Percentiles rank a stretch among this genome's conserved stretches.
Evolutionary conservation across 768 basidiomycete genomes (phyloP).

Genomic region (Tylopilus plumbeoviolaceoides): DNA sequence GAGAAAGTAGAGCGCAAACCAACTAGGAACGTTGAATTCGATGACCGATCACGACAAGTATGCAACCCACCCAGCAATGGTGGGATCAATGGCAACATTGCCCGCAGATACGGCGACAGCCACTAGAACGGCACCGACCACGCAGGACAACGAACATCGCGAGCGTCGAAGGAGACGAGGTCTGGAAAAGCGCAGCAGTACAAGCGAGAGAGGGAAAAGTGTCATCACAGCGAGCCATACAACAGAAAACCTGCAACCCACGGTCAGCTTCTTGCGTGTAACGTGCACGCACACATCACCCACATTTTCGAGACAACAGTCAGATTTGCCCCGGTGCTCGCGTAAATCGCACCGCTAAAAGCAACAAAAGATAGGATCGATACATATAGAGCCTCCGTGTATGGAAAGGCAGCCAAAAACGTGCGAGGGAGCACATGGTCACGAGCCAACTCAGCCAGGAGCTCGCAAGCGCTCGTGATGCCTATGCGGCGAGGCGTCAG

Average conservation of each 20-base stretch:
- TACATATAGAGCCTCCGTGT: conserved; percentile 50
- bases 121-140: conserved; percentile 42
- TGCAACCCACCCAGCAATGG: conserved; percentile 46
- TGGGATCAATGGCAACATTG: conserved; percentile 55
- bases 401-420: conserved; percentile 46
- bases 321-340: conserved; percentile 50
- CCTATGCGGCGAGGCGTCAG: conserved; percentile 31
- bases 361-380: conserved; percentile 47
- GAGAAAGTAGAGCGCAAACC: conserved; percentile 60
- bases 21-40: conserved; percentile 34
- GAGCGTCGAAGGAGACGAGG: conserved; percentile 47
- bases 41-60: background rate
- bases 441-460: conserved; percentile 53
- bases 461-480: conserved; percentile 54
- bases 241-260: conserved; percentile 50
- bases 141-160: conserved; percentile 37
- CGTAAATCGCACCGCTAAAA: conserved; percentile 54
- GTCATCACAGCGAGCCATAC: conserved; percentile 65
- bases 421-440: conserved; percentile 56
- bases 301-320: conserved; percentile 57
- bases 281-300: conserved; percentile 5
- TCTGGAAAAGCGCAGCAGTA: conserved; percentile 63
- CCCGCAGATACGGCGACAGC: conserved; percentile 48
- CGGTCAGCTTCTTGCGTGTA: background rate
- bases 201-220: conserved; percentile 56